phyloP scores from a whole-genome alignment of 1,284 basidiomycete genomes.

The Ceraceosorus bombacis region DNA sequence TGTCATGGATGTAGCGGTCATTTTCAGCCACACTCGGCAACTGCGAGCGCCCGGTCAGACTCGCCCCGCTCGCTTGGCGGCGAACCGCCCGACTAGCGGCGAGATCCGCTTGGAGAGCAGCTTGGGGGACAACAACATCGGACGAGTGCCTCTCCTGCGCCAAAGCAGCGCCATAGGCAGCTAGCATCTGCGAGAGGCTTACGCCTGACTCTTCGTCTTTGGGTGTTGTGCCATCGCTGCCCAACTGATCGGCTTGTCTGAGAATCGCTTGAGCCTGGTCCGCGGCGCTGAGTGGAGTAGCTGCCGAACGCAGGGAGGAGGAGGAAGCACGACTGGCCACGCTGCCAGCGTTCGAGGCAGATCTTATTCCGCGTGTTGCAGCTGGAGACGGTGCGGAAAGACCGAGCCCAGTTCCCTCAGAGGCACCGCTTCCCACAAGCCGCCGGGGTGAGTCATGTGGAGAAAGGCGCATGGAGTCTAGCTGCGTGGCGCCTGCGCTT shows the following conservation, averaged over 20 bases:
- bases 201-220: slow-evolving; percentile 20
- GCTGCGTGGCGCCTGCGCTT: neutral
- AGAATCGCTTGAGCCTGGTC: slow-evolving; percentile 33
- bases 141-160: slow-evolving; percentile 16
- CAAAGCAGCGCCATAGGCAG: slow-evolving; percentile 33
- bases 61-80: neutral
- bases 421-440: neutral
- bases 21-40: neutral
- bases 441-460: neutral
- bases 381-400: neutral
- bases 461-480: neutral
- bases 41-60: neutral
- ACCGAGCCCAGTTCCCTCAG: no score
- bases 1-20: neutral
- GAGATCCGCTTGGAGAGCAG: no score
- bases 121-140: no score
- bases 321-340: neutral
- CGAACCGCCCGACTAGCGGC: neutral
- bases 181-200: slow-evolving; percentile 25
- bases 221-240: slow-evolving; percentile 11
- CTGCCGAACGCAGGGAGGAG: slow-evolving; percentile 3
- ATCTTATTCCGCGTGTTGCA: neutral
- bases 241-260: slow-evolving; percentile 20
- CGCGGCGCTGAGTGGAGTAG: slow-evolving; percentile 9
- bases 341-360: neutral